A percentile compares a stretch with the other conserved stretches of the same genome.
phyloP scores from a whole-genome alignment of 768 basidiomycete genomes.

The Rubroboletus pulcherrimus region DNA sequence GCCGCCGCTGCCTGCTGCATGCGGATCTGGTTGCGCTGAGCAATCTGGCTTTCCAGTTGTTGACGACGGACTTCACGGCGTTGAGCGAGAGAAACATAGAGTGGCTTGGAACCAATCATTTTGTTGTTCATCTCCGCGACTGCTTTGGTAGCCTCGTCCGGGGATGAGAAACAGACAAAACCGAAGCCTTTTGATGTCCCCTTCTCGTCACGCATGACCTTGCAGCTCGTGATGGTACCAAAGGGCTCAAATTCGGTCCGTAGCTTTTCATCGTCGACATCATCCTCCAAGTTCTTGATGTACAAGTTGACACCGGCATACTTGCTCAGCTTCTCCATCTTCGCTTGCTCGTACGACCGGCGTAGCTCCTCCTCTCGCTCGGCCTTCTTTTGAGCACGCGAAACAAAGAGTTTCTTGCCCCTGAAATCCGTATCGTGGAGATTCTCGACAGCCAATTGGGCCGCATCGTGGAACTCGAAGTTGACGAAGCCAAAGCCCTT shows the following conservation, averaged over 20 bases:
- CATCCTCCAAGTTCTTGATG: conserved; percentile 99
- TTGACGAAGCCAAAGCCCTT: conserved; percentile 99
- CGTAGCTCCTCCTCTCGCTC: conserved; percentile 98
- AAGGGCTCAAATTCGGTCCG: conserved; percentile 95
- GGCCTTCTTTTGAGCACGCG: conserved; percentile 96
- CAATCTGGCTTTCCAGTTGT: conserved; percentile 97
- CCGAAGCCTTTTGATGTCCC: conserved; percentile 93
- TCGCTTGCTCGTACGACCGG: conserved; percentile 89
- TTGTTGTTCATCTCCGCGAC: conserved; percentile 99
- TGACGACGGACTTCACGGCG: conserved; percentile 97
- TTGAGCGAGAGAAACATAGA: conserved; percentile 98
- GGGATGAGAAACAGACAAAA: conserved; percentile 97
- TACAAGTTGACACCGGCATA: conserved; percentile 99
- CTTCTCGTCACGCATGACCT: conserved; percentile 99
- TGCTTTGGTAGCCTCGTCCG: conserved; percentile 98
- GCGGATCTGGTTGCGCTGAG: conserved; percentile 92
- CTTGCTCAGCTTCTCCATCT: conserved; percentile 97
- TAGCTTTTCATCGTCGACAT: conserved; percentile 96
- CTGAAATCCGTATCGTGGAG: conserved; percentile 83
- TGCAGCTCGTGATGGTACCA: conserved; percentile 96
- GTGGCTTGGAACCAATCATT: conserved; percentile 97
- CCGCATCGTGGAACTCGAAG: conserved; percentile 89
- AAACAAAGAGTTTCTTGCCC: conserved; percentile 90
- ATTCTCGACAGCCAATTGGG: conserved; percentile 81
- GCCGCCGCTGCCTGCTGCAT: conserved; percentile 94